A percentile compares a stretch with the other conserved stretches of the same genome.
phyloP scores from a whole-genome alignment of 2,329 filamentous ascomycete species.

The Fusarium sp. region DNA sequence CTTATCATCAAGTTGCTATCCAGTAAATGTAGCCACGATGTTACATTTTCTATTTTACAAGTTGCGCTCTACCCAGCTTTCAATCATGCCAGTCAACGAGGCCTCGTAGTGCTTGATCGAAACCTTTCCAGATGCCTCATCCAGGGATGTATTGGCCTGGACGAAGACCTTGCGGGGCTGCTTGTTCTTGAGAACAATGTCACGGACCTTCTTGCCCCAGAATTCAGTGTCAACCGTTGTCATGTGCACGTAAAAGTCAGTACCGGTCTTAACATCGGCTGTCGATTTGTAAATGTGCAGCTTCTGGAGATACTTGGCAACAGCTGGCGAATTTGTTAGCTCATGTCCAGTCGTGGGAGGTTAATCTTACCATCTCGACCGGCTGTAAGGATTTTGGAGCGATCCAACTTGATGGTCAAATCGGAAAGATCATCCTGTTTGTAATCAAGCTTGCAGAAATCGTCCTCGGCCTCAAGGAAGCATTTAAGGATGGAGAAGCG shows the following conservation, averaged over 20 bases:
- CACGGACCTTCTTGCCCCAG: conserved; percentile 82
- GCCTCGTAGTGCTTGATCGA: conserved; percentile 87
- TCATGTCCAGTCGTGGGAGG: neutral
- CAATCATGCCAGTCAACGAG: conserved; percentile 80
- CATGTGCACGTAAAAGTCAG: conserved; percentile 82
- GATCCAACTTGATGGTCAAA: conserved; percentile 83
- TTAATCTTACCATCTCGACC: conserved; percentile 70
- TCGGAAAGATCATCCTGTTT: conserved; percentile 79
- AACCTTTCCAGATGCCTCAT: conserved; percentile 74
- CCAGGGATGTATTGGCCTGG: conserved; percentile 86
- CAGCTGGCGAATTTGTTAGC: conserved; percentile 60
- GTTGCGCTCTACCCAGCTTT: conserved; percentile 78
- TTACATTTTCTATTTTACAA: conserved; percentile 46
- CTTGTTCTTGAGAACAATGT: conserved; percentile 78
- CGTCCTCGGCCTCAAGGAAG: conserved; percentile 85
- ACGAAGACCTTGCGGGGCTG: conserved; percentile 92
- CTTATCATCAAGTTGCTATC: conserved; percentile 28
- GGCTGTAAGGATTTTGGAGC: conserved; percentile 83
- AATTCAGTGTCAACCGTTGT: conserved; percentile 83
- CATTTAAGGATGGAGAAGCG: conserved; percentile 87
- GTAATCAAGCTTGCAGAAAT: conserved; percentile 86
- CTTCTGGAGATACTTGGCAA: conserved; percentile 88
- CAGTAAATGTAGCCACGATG: neutral
- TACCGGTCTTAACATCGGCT: conserved; percentile 82
- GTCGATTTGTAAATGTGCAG: conserved; percentile 93